Conservation (phyloP, 1,284 basidiomycete species). For the Marasmius fiardii region DNA sequence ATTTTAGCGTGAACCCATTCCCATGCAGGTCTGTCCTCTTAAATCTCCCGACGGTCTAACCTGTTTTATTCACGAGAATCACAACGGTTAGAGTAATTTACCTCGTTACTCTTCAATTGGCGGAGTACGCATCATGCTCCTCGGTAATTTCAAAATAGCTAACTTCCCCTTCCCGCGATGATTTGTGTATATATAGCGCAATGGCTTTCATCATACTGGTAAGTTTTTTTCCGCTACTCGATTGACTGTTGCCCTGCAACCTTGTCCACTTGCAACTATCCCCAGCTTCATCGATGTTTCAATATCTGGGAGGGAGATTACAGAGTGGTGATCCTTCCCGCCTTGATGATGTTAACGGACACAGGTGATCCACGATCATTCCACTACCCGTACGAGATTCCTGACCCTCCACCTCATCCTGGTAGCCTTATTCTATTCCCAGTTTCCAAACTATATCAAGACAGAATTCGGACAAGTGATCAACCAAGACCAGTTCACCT, state of each 20-base stretch:
- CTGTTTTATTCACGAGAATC: not conserved
- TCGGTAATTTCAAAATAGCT: no score
- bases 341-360: not conserved
- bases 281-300: constrained; percentile 1
- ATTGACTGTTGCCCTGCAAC: no score
- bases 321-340: not conserved
- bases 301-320: not conserved
- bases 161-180: not conserved
- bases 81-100: not conserved
- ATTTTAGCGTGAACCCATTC: not conserved
- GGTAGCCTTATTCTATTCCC: not conserved
- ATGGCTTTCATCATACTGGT: not conserved
- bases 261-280: no score
- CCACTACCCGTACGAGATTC: not conserved
- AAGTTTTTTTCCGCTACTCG: not conserved
- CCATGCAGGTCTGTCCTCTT: not conserved
- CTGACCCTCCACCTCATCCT: not conserved
- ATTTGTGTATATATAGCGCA: no score
- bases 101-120: not conserved
- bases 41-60: not conserved
- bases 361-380: not conserved
- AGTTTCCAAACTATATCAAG: not conserved
- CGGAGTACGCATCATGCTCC: not conserved
- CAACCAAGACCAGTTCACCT: no score
- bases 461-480: not conserved